phyloP scores from a whole-genome alignment of 139 green algal genomes.

The Medakamo hakoo region DNA sequence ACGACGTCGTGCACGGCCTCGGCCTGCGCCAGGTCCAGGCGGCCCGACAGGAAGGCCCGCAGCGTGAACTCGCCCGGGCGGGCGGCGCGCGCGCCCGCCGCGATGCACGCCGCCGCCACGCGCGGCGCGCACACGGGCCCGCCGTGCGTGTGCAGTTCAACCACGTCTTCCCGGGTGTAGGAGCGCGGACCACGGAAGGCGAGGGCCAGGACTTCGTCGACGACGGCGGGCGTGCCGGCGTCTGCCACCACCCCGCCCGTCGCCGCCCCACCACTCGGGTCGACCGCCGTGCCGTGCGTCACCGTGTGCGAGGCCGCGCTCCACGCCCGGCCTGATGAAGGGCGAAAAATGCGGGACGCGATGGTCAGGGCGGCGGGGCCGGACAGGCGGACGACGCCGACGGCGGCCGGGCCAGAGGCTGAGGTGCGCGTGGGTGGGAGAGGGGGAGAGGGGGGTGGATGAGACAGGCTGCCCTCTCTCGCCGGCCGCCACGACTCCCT shows the following conservation, averaged over 20 bases:
- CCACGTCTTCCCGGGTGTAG: constrained; percentile 91
- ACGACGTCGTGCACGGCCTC: constrained; percentile 77
- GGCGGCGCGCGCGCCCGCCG: constrained; percentile 58
- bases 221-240: too few relatives aligned
- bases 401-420: constrained; percentile 50
- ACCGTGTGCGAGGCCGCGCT: constrained; percentile 49
- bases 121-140: constrained; percentile 58
- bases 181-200: constrained; percentile 65
- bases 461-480: too few relatives aligned
- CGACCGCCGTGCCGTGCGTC: constrained; percentile 61
- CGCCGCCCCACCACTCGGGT: constrained; percentile 29
- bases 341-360: constrained; percentile 36
- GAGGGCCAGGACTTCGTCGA: constrained; percentile 66
- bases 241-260: too few relatives aligned
- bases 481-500: too few relatives aligned
- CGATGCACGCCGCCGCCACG: constrained; percentile 53
- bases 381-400: constrained; percentile 78
- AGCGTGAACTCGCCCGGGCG: constrained; percentile 89
- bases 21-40: constrained; percentile 74
- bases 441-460: too few relatives aligned
- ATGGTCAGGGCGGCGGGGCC: constrained; percentile 44
- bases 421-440: too few relatives aligned
- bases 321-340: constrained; percentile 20
- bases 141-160: constrained; percentile 90
- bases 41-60: constrained; percentile 90